Evolutionary conservation across 768 basidiomycete genomes (phyloP), one percentile per base, ranked within the genome.

Genomic region (Ramaria sp.): DNA sequence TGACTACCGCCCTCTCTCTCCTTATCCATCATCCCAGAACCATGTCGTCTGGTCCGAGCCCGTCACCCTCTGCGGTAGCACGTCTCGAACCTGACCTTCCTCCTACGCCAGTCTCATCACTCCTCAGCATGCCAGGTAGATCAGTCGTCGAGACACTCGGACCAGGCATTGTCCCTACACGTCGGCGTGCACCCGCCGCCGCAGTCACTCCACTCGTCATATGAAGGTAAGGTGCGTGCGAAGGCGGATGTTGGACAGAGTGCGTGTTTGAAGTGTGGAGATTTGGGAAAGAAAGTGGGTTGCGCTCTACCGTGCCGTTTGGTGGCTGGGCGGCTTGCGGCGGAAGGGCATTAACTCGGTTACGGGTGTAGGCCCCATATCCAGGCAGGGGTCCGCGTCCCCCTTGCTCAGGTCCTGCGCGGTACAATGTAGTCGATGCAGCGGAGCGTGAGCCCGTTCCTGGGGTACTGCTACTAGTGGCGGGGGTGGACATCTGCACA

Each of bases 71-170:
- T 32, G 5, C 30, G 10, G 5, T 10, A 5, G 5, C 30, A 10
- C 10, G 30, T 32, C 30, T 5, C 30, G 30, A 32, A 5, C 30
- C 30, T 32, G 30, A 32, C 41, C 41, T 24, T 15, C n/a, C 41
- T n/a, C 41, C 41, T 4, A 15, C 41, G 15, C 41, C 41, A 5
- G 5, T 24, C 5, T 24, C 41, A 5, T 24, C 44, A 15, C 27
- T 27, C 10, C 32, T 3, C 27, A 36, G 6, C 48, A 37, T 37
- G 2, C 48, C 48, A 7, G 30, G 48, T 20, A 50, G 18, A 50
- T 50, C 48, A 5, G 48, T 16, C 28, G 48, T 50, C 34, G 48
- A 50, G 30, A 50, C 24, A 24, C 30, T 50, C 30, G 48, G 48
- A 3, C 34, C 48, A 13, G 20, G 24, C 15, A 24, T 30, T 24